Base-by-base conservation (phyloP, 192 early-diverging fungal species). In the Coemansia sp. region DNA sequence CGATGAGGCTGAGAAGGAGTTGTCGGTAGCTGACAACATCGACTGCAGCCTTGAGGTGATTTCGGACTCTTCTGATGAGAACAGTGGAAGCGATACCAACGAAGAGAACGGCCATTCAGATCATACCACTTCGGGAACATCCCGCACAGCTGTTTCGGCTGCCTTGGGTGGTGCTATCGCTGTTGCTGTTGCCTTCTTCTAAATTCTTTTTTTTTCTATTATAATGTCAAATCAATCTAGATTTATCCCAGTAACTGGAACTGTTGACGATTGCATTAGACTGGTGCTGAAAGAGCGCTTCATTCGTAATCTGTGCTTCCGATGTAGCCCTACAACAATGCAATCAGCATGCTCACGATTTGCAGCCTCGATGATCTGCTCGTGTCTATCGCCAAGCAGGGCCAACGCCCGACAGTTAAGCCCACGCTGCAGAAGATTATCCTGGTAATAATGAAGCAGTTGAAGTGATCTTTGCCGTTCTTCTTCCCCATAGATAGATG, bases 121-220 rank as follows among this genome's bases (percentile, higher is more conserved):
- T 3, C 39, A 52, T 19, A 28, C n/a, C 35, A 46, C 57, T 11
- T 68, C 72, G 57, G 62, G 54, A 19, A 58, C 65, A 12, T 56
- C 61, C 18, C 65, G 33, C 50, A 45, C 65, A 5, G 46, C 59
- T 31, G 6, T 57, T 31, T 61, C 61, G 26, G 53, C 66, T 13
- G 49, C 57, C 31, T 12, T 68, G 48, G 62, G 69, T 19, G 63
- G 65, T 10, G 57, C 62, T 7, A 49, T 67, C 50, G 65, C 58
- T 12, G 49, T 69, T 44, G 57, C 43, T 36, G 72, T 59, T 15
- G 66, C 66, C 12, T 69, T 53, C 55, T 36, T 75, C 44, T 75
- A 69, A 41, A 15, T 41, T 50, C 4, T 36, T 38, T 39, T 13
- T 59, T 15, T 15, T 26, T 47, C n/a, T 47, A 23, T 45, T 45